These are phyloP conservation scores for Agaricus sinodeliciosus DNA, from an alignment of 768 basidiomycete species.

Conservation along the genomic window DNA sequence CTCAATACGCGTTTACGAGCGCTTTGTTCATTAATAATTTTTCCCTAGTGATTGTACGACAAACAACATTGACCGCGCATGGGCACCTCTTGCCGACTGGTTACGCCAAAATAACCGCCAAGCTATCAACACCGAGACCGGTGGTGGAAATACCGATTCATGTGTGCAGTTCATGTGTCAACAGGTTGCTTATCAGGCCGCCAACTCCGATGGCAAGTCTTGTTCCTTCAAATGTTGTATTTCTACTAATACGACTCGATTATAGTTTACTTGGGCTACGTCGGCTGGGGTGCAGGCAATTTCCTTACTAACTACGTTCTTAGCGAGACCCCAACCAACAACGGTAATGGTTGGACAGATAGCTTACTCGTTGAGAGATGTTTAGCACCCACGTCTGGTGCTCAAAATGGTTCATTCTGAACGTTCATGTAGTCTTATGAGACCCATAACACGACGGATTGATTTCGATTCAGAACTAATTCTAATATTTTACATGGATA, in stretches of 20 bases:
- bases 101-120: slow-evolving; percentile 42
- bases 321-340: slow-evolving; percentile 21
- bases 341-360: slow-evolving; percentile 32
- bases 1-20: neutral
- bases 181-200: slow-evolving; percentile 38
- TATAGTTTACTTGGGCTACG: slow-evolving; percentile 45
- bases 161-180: slow-evolving; percentile 40
- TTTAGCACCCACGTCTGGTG: slow-evolving; percentile 21
- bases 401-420: slow-evolving; percentile 17
- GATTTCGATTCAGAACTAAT: neutral
- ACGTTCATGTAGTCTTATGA: neutral
- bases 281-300: slow-evolving; percentile 56
- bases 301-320: slow-evolving; percentile 36
- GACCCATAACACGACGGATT: neutral
- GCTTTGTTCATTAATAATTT: neutral
- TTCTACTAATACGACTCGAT: neutral
- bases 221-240: neutral
- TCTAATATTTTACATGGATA: neutral
- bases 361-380: slow-evolving; percentile 32
- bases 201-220: slow-evolving; percentile 39
- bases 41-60: slow-evolving; percentile 37
- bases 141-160: slow-evolving; percentile 45
- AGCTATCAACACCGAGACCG: slow-evolving; percentile 56
- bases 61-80: slow-evolving; percentile 43
- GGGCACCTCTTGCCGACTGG: slow-evolving; percentile 42